phyloP scores from a whole-genome alignment of 257 asterid species.

The Solanum sejunctum region DNA sequence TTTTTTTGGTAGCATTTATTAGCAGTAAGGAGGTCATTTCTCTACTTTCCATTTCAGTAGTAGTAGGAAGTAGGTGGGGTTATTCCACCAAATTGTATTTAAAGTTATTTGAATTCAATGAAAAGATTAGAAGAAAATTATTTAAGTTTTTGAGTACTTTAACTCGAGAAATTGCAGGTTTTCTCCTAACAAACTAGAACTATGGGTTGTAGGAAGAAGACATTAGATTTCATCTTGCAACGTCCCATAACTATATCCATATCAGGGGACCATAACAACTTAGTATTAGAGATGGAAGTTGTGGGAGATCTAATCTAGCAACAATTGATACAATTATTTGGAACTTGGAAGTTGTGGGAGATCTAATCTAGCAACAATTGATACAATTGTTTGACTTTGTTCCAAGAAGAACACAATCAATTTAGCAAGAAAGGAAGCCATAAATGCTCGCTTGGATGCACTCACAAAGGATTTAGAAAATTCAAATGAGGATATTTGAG shows the following conservation, averaged over 20 bases:
- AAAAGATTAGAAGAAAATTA: background rate
- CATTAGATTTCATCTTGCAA: background rate
- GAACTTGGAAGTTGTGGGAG: background rate
- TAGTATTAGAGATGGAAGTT: background rate
- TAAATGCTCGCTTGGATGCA: background rate
- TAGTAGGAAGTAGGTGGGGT: background rate
- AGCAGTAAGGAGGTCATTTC: too few species aligned
- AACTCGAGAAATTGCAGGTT: background rate
- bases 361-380: background rate
- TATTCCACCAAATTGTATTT: background rate
- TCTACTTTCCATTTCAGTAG: too few species aligned
- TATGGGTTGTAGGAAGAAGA: background rate
- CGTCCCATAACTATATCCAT: background rate
- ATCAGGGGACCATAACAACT: background rate
- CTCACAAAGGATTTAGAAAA: background rate
- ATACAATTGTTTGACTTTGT: background rate
- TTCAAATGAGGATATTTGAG: background rate
- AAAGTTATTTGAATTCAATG: background rate
- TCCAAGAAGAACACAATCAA: background rate
- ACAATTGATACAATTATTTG: background rate
- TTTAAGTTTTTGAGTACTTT: background rate
- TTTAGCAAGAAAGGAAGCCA: background rate
- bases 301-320: background rate
- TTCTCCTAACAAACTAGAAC: background rate
- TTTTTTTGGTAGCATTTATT: too few species aligned